Evolutionary conservation across 176 grass and related monocot species (phyloP).

Genomic region (Elymus sibiricus): DNA sequence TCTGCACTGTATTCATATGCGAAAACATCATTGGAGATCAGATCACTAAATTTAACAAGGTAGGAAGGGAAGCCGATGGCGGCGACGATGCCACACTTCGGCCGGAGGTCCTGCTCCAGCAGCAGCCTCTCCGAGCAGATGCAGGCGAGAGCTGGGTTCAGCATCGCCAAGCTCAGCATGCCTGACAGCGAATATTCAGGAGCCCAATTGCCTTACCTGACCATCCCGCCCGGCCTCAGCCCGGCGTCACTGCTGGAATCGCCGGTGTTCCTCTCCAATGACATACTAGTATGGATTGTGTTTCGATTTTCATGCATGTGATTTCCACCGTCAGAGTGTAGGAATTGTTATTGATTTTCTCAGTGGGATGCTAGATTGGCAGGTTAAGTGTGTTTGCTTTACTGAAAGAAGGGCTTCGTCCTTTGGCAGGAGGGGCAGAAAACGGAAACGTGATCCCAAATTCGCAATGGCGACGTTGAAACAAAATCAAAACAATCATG

Average conservation of each 20-base stretch:
- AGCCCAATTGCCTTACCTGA: constrained; percentile 62
- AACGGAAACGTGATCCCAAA: no score
- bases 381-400: no score
- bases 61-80: constrained; percentile 9
- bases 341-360: background rate
- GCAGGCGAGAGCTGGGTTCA: constrained; percentile 51
- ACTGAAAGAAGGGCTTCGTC: no score
- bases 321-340: background rate
- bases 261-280: constrained; percentile 72
- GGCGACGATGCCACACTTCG: constrained; percentile 35
- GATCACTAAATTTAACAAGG: no score
- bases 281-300: constrained; percentile 43
- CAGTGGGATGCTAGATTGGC: constrained; percentile 8
- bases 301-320: background rate
- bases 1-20: no score
- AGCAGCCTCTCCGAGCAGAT: constrained; percentile 53
- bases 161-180: constrained; percentile 41
- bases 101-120: constrained; percentile 13
- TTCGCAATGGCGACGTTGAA: no score
- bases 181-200: constrained; percentile 18
- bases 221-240: constrained; percentile 69
- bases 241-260: constrained; percentile 64
- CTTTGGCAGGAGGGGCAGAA: no score
- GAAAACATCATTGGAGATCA: no score
- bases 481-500: no score